phyloP scores from a whole-genome alignment of 192 early-diverging fungal genomes.

The Gaertneriomyces sp. region DNA sequence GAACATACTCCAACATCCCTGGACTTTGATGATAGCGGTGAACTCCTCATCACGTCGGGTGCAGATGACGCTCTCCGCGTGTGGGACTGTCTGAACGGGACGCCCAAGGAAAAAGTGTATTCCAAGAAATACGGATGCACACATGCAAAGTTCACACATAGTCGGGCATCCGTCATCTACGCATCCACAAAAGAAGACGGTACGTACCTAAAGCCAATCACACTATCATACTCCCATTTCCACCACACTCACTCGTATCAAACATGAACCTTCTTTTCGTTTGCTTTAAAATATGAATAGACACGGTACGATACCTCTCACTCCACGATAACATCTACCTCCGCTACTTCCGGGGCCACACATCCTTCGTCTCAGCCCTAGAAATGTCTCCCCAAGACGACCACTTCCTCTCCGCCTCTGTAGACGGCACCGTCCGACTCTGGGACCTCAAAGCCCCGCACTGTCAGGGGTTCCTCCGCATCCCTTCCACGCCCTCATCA shows the following conservation, averaged over 20 bases:
- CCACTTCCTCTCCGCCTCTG: conserved; percentile 72
- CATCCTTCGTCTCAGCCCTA: conserved; percentile 67
- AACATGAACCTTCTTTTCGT: no score
- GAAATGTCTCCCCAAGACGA: conserved; percentile 84
- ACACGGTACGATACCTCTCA: conserved; percentile 89
- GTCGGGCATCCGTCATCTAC: conserved; percentile 73
- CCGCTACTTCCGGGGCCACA: conserved; percentile 88
- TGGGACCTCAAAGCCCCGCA: conserved; percentile 75
- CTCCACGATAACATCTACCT: conserved; percentile 94
- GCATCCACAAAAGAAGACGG: conserved; percentile 92
- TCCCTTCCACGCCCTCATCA: background rate
- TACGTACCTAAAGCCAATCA: conserved; percentile 22
- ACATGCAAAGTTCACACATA: conserved; percentile 84
- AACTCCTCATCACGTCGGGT: conserved; percentile 72
- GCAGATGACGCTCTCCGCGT: conserved; percentile 83
- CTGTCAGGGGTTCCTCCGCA: conserved; percentile 48
- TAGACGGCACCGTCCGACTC: conserved; percentile 73
- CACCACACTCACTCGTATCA: conserved; percentile 2
- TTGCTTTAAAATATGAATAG: no score
- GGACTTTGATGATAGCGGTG: conserved; percentile 75
- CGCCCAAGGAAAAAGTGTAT: conserved; percentile 69
- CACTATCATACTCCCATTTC: background rate
- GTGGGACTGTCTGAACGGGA: conserved; percentile 77
- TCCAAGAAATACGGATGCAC: conserved; percentile 96
- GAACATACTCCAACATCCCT: conserved; percentile 77